Evolutionary conservation across 768 basidiomycete genomes (phyloP).

Genomic region (Artomyces pyxidatus): DNA sequence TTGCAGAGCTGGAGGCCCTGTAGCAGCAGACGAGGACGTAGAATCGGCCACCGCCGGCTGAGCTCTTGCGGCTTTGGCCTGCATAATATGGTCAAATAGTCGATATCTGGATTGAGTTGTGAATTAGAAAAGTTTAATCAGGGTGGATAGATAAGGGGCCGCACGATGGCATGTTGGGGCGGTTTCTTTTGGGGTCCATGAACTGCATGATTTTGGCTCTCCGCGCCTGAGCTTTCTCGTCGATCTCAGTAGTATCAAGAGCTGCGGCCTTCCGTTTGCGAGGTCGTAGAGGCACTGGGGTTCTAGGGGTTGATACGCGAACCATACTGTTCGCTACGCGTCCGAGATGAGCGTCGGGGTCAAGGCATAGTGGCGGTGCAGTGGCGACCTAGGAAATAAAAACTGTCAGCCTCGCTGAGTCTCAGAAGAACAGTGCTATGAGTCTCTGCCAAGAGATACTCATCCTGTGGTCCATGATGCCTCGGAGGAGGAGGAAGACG

Average conservation of each 20-base stretch:
- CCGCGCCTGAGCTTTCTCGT: conserved; percentile 66
- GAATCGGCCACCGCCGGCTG: not conserved
- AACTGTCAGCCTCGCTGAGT: not conserved
- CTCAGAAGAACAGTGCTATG: no score
- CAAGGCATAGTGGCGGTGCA: conserved; percentile 66
- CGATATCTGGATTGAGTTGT: conserved; percentile 9
- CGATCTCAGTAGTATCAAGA: conserved; percentile 58
- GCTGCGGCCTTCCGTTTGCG: conserved; percentile 64
- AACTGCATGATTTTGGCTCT: conserved; percentile 70
- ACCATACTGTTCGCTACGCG: conserved; percentile 70
- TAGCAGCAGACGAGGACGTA: not conserved
- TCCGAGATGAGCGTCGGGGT: conserved; percentile 70
- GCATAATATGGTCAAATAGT: conserved; percentile 8
- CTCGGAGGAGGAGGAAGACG: no score
- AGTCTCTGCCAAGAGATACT: no score
- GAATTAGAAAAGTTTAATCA: not conserved
- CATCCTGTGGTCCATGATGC: no score
- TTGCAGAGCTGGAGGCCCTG: not conserved
- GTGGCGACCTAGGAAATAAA: conserved; percentile 52
- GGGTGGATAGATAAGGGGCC: conserved; percentile 4
- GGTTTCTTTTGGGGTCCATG: conserved; percentile 57
- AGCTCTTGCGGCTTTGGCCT: not conserved
- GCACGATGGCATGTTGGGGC: conserved; percentile 42
- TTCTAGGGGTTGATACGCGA: conserved; percentile 64
- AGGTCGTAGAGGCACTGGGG: conserved; percentile 48